Evolutionary conservation across 2,329 filamentous ascomycete genomes (phyloP), one percentile per base, ranked within the genome.

Genomic region (Scedosporium boydii): DNA sequence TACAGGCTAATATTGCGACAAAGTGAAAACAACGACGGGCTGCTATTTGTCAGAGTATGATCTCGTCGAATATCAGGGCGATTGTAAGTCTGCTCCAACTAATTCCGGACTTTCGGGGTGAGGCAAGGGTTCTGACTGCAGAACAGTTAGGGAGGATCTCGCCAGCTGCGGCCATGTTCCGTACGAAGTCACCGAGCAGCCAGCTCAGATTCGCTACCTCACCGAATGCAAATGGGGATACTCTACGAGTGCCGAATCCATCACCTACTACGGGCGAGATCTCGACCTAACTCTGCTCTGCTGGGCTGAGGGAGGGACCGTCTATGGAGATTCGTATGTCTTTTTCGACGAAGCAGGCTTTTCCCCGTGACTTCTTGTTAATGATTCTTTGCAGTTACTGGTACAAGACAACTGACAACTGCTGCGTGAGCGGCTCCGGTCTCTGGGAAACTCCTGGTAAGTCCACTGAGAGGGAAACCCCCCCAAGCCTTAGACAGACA

Each of bases 361-460:
- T 23, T 6, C 16, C n/a, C 7, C 2, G 6, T 2, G 23, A 7
- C 21, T n/a, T 14, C 4, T 26, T 56, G 41, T 21, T 29, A 29
- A 10, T 7, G 26, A 44, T 26, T 48, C 23, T 14, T 27, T 26
- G 3, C 29, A 64, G 63, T 1, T 64, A 59, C 56, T 62, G 60
- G 56, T 64, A 64, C 27, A 62, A 59, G 63, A 64, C 63, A 10
- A 51, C 55, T 5, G 59, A 64, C 42, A 59, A 60, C 56, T 64
- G 63, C 60, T 61, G 48, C 4, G 42, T 62, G 14, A 62, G 59
- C 34, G 63, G 60, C 1, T 62, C 63, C 4, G 60, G 55, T 14
- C 29, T 64, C 3, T 62, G 55, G 63, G 46, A 60, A 1, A 41
- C 38, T 10, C 63, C 63, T 26, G 60, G 60, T 64, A 60, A 6